Evolutionary conservation across 2,329 filamentous ascomycete genomes (phyloP).

Genomic region (Sodiomyces alkalinus): DNA sequence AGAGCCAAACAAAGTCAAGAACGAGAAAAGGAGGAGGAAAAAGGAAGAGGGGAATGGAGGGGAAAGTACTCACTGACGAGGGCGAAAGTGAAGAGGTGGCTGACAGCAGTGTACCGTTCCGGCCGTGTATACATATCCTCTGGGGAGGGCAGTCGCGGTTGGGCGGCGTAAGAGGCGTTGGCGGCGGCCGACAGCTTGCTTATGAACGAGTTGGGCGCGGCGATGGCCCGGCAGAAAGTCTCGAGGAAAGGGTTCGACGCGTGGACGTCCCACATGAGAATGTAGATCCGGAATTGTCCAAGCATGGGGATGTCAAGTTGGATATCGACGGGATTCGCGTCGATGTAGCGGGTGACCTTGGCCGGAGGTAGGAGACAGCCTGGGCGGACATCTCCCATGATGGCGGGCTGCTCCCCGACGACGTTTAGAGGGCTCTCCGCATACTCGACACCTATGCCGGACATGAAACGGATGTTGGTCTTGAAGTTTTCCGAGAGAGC

Average conservation of each 20-base stretch:
- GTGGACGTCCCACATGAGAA: constrained; percentile 50
- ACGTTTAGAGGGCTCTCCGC: constrained; percentile 35
- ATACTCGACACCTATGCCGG: constrained; percentile 52
- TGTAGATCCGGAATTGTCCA: constrained; percentile 62
- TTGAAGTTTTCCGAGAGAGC: constrained; percentile 54
- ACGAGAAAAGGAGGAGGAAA: too few species aligned
- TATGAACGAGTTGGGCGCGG: constrained; percentile 36
- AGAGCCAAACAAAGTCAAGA: constrained; percentile 1
- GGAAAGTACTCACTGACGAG: constrained; percentile 41
- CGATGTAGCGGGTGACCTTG: constrained; percentile 58
- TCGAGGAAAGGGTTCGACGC: constrained; percentile 41
- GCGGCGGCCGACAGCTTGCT: constrained; percentile 43
- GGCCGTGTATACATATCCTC: constrained; percentile 53
- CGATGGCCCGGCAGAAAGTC: constrained; percentile 39
- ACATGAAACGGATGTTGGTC: constrained; percentile 59
- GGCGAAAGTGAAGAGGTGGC: constrained; percentile 53
- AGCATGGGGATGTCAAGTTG: constrained; percentile 67
- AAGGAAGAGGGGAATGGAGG: too few species aligned
- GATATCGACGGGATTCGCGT: constrained; percentile 63
- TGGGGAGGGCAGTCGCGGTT: constrained; percentile 39
- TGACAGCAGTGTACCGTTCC: constrained; percentile 52
- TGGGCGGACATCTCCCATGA: constrained; percentile 33
- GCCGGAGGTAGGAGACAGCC: constrained; percentile 48
- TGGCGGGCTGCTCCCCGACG: constrained; percentile 20
- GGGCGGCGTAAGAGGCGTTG: constrained; percentile 43